Conservation (phyloP, 2,329 filamentous ascomycete genomes). For the Colletotrichum filicis region DNA sequence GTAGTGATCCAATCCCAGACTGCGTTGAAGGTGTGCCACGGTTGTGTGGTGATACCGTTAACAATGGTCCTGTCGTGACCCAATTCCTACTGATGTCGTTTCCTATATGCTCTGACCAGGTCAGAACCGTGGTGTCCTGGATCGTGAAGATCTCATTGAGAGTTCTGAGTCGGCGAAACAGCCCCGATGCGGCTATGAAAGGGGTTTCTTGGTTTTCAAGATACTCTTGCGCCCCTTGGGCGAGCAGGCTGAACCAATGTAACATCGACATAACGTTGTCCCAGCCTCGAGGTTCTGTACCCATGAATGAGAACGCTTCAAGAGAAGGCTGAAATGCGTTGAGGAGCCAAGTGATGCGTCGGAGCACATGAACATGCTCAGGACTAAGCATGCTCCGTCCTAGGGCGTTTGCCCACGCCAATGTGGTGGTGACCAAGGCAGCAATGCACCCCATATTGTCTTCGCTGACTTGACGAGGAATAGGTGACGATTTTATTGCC, state of each 20-base stretch:
- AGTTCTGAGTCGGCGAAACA: constrained; percentile 38
- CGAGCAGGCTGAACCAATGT: constrained; percentile 9
- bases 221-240: constrained; percentile 22
- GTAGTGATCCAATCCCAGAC: constrained; percentile 47
- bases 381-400: constrained; percentile 19
- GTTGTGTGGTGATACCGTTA: constrained; percentile 53
- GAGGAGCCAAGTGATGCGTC: constrained; percentile 32
- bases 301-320: constrained; percentile 31
- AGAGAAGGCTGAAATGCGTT: constrained; percentile 37
- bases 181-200: constrained; percentile 5
- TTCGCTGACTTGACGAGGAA: constrained; percentile 51
- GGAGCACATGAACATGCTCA: constrained; percentile 40
- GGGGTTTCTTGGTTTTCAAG: constrained; percentile 7
- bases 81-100: constrained; percentile 59
- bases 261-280: constrained; percentile 18
- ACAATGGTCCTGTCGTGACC: constrained; percentile 45
- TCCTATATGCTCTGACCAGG: constrained; percentile 55
- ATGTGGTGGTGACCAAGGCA: constrained; percentile 35
- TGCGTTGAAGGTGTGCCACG: constrained; percentile 45
- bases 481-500: constrained; percentile 46
- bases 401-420: constrained; percentile 37
- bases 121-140: constrained; percentile 46
- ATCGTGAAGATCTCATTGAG: constrained; percentile 6
- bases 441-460: constrained; percentile 45
- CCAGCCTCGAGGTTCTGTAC: constrained; percentile 3